Percentiles rank a stretch among this genome's conserved stretches.
phyloP scores from a whole-genome alignment of 768 basidiomycete species.

The Lanmaoa pseudosensibilis region DNA sequence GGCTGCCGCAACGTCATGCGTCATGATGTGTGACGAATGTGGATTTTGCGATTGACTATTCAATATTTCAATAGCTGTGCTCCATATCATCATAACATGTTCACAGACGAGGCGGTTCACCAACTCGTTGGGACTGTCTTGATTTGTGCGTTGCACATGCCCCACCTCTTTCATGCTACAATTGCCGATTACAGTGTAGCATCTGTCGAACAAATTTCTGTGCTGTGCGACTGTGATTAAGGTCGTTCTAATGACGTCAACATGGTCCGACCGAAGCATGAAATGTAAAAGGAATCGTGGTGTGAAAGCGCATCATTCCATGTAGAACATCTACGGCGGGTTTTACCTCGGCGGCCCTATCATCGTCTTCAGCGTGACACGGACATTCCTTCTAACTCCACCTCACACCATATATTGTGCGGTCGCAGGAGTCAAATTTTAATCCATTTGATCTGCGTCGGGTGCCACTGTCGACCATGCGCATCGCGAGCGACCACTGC shows the following conservation, averaged over 20 bases:
- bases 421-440: not conserved
- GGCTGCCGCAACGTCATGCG: not conserved
- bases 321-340: not conserved
- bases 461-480: not conserved
- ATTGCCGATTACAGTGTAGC: not conserved
- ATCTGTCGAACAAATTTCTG: not conserved
- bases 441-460: not conserved
- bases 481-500: not conserved
- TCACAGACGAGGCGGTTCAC: not conserved
- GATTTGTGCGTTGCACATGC: not conserved
- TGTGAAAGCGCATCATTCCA: not conserved
- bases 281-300: not conserved
- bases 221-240: not conserved
- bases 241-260: not conserved
- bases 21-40: not conserved
- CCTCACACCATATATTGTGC: not conserved
- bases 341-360: not conserved
- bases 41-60: not conserved
- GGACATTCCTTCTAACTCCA: no score
- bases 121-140: not conserved
- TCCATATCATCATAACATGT: not conserved
- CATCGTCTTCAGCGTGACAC: not conserved
- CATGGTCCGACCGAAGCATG: not conserved
- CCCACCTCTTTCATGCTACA: not conserved
- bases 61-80: not conserved